Evolutionary conservation across 768 basidiomycete species (phyloP), one percentile per base, ranked within the genome.

Genomic region (Chiua virens): DNA sequence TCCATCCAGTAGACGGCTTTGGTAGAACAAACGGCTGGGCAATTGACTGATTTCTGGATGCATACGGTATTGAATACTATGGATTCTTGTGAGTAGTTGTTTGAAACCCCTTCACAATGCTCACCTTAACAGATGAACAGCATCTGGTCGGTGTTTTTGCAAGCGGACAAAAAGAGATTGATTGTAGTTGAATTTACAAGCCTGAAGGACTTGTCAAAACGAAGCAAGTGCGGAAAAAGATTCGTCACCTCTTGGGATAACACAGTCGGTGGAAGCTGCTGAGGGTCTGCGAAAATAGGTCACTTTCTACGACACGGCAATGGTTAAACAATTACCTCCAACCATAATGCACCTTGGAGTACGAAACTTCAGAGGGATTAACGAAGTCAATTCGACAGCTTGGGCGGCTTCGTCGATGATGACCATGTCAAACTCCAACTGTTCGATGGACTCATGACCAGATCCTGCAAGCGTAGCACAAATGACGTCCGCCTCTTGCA

Each of bases 401-500:
- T 99, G 97, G 1, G 96, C 96, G 2, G 97, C 97, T 69, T 99
- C 97, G 63, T 99, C 97, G 53, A 99, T 96, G 67, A 99, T 85
- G 59, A 99, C 81, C 71, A 96, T 90, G 59, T 97, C 95, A 64
- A 98, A 98, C 45, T 95, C 88, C 55, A 91, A 81, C 32, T 80
- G 76, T 50, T 89, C 83, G 37, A 99, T 76, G 42, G 80, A 79
- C 15, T 97, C 95, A 56, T 97, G 91, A 5, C 95, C 97, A 17
- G 96, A 79, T 28, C 96, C 96, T 8, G 96, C 92, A 18, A 99
- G 77, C 0, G 97, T 99, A 36, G 85, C 79, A 65, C 97, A 99
- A 45, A 99, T 88, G 39, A 99, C 86, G 63, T 98, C 94, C 2
- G 95, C 93, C 56, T 92, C 87, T 37, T 79, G 75, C 35, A 99